phyloP scores from a whole-genome alignment of 140 eudicot species.

The Flaveria floridana region DNA sequence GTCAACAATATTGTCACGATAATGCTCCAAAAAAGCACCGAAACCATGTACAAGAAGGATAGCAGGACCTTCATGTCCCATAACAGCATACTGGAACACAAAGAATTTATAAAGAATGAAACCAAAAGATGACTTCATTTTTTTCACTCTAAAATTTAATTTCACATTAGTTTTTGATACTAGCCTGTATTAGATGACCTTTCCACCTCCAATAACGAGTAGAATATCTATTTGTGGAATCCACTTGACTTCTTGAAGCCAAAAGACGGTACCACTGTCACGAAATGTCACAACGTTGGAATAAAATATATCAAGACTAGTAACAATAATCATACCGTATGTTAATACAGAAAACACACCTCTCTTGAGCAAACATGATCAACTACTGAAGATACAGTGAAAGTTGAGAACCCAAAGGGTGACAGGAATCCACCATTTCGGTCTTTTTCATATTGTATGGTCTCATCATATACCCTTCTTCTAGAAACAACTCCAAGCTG shows the following conservation, averaged over 20 bases:
- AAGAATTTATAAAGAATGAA: slow-evolving; percentile 19
- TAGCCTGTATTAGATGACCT: slow-evolving; percentile 77
- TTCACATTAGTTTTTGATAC: slow-evolving; percentile 21
- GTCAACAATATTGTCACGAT: slow-evolving; percentile 63
- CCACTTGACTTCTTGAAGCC: slow-evolving; percentile 57
- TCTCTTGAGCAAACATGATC: slow-evolving; percentile 73
- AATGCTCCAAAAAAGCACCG: slow-evolving; percentile 95
- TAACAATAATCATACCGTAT: not conserved
- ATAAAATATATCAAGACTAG: slow-evolving; percentile 4
- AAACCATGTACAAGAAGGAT: slow-evolving; percentile 93
- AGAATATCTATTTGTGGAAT: slow-evolving; percentile 37
- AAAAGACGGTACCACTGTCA: slow-evolving; percentile 84
- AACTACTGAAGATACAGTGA: slow-evolving; percentile 63
- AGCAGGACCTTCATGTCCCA: slow-evolving; percentile 79
- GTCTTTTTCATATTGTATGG: slow-evolving; percentile 81
- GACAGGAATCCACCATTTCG: slow-evolving; percentile 83
- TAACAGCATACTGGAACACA: slow-evolving; percentile 59
- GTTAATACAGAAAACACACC: slow-evolving; percentile 43
- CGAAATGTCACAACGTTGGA: slow-evolving; percentile 23
- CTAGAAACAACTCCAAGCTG: slow-evolving; percentile 78
- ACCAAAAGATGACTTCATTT: not conserved
- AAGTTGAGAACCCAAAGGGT: slow-evolving; percentile 83
- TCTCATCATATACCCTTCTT: slow-evolving; percentile 72
- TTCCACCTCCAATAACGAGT: slow-evolving; percentile 85
- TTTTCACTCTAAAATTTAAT: not conserved